Evolutionary conservation across 2,329 filamentous ascomycete genomes (phyloP).

Genomic region (Aureobasidium sp.): DNA sequence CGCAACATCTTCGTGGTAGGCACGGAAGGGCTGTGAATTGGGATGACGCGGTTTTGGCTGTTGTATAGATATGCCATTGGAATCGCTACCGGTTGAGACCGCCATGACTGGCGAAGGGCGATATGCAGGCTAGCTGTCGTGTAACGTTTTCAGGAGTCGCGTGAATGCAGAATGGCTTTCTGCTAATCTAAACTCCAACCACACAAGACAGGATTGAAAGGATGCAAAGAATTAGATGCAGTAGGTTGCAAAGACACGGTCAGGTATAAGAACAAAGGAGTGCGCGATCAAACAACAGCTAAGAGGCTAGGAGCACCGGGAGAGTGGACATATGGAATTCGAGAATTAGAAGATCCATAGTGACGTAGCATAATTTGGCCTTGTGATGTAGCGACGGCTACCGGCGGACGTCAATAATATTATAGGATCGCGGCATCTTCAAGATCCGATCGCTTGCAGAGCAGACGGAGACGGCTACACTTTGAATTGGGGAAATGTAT

Average conservation of each 20-base stretch:
- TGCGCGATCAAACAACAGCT: background rate
- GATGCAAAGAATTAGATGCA: background rate
- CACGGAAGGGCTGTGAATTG: slow-evolving; percentile 19
- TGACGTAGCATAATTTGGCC: background rate
- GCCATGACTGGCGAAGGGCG: background rate
- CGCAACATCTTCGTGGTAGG: slow-evolving; percentile 15
- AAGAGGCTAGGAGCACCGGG: background rate
- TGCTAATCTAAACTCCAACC: background rate
- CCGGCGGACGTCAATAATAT: background rate
- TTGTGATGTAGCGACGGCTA: background rate
- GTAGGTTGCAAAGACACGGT: background rate
- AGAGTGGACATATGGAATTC: background rate
- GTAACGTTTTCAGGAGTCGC: background rate
- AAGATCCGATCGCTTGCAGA: background rate
- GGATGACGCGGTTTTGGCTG: slow-evolving; percentile 25
- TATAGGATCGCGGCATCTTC: background rate
- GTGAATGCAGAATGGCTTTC: background rate
- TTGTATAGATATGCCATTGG: slow-evolving; percentile 17
- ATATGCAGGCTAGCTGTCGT: slow-evolving; percentile 3
- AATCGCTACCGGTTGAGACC: background rate
- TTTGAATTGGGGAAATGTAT: background rate
- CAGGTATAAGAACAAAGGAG: background rate
- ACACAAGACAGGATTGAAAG: background rate
- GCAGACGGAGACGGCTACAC: background rate
- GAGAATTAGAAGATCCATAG: background rate